These are phyloP conservation scores for Leishmania major DNA, from an alignment of 208 protist genomes.

Conservation along the genomic window DNA sequence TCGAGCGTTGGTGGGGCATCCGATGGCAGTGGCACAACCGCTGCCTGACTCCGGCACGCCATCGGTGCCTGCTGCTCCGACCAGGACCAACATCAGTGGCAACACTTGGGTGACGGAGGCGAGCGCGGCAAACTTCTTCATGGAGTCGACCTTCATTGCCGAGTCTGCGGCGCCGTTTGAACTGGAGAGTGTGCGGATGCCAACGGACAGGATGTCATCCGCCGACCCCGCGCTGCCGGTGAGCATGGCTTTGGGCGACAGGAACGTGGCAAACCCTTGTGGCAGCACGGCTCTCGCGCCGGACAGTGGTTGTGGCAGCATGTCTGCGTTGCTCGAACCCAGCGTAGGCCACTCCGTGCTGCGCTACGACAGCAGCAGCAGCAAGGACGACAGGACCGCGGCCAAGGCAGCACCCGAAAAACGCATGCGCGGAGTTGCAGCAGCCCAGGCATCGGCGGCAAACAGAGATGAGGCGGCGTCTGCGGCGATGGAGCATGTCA, in stretches of 20 bases:
- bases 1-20: too few species aligned
- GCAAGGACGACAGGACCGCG: neutral
- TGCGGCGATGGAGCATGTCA: constrained; percentile 22
- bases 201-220: neutral
- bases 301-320: neutral
- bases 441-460: neutral
- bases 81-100: too few species aligned
- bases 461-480: neutral
- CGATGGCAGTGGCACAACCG: neutral
- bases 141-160: constrained; percentile 34
- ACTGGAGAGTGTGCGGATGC: constrained; percentile 7
- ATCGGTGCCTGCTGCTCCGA: neutral
- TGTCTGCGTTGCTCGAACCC: neutral
- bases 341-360: neutral
- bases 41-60: neutral
- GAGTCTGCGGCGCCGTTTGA: constrained; percentile 24
- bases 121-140: constrained; percentile 28
- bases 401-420: neutral
- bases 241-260: neutral
- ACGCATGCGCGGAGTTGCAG: neutral
- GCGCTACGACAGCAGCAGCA: neutral
- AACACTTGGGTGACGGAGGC: constrained; percentile 25
- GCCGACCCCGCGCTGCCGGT: neutral
- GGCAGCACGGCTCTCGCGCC: neutral
- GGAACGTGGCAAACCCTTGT: neutral